Conservation (phyloP, 1,284 basidiomycete genomes). For the Thecaphora frezii region DNA sequence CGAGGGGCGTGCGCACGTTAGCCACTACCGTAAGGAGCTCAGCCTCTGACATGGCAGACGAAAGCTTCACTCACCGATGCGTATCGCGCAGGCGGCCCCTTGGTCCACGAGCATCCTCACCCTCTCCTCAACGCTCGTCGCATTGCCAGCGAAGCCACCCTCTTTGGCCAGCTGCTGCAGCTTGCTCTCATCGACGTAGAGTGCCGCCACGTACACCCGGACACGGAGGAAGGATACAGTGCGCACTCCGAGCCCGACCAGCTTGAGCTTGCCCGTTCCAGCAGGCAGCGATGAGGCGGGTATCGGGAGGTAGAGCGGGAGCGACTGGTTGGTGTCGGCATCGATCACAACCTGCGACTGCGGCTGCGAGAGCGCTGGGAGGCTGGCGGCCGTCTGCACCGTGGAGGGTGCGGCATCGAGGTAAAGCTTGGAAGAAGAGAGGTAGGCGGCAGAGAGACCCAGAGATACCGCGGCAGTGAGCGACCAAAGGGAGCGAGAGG, state of each 20-base stretch:
- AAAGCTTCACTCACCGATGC: slow-evolving; percentile 9
- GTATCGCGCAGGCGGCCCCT: slow-evolving; percentile 33
- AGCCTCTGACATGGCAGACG: not conserved
- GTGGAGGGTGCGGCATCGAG: slow-evolving; percentile 12
- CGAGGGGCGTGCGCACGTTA: too few species aligned
- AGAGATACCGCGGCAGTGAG: too few species aligned
- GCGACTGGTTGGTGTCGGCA: slow-evolving; percentile 20
- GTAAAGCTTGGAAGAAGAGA: not conserved
- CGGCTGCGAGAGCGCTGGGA: not conserved
- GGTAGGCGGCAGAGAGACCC: too few species aligned
- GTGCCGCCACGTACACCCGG: slow-evolving; percentile 80
- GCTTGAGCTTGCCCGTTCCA: slow-evolving; percentile 61
- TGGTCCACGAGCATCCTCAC: slow-evolving; percentile 28
- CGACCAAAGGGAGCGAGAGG: too few species aligned
- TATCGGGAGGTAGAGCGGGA: slow-evolving; percentile 23
- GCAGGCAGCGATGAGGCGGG: slow-evolving; percentile 9
- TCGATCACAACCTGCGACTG: slow-evolving; percentile 15
- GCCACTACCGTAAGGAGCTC: not conserved
- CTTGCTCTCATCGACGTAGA: slow-evolving; percentile 72
- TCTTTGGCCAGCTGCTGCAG: slow-evolving; percentile 2
- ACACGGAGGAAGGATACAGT: slow-evolving; percentile 79
- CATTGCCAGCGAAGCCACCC: not conserved
- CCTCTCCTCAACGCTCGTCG: slow-evolving; percentile 17
- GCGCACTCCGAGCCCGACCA: slow-evolving; percentile 79
- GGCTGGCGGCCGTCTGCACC: not conserved